Percentiles rank a stretch among this genome's conserved stretches.
Conservation (phyloP, 2,329 filamentous ascomycete species). For the Colletotrichum spaethianum region DNA sequence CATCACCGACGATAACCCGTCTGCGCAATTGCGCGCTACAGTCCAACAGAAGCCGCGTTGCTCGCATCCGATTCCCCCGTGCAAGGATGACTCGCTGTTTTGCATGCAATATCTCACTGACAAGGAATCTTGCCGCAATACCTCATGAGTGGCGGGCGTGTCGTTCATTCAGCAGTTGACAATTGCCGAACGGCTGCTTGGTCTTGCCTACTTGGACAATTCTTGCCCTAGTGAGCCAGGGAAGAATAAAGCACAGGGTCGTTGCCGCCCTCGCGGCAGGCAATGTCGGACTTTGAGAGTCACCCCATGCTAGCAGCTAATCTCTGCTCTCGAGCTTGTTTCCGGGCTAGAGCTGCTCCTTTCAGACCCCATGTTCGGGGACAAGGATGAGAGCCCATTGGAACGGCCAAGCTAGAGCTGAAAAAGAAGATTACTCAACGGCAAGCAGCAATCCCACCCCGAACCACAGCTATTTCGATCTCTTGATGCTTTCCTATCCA, state of each 20-base stretch:
- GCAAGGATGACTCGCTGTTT: neutral
- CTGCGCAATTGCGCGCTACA: conserved; percentile 9
- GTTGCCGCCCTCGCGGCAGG: conserved; percentile 3
- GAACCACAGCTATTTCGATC: conserved; percentile 15
- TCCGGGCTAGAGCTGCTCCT: neutral
- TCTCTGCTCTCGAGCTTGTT: neutral
- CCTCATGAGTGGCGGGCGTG: neutral
- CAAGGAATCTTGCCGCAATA: neutral
- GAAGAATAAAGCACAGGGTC: neutral
- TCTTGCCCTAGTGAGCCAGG: too few species aligned
- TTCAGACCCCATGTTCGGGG: conserved; percentile 11
- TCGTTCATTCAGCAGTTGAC: neutral
- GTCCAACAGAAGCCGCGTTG: neutral
- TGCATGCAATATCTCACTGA: neutral
- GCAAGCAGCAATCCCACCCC: conserved; percentile 5
- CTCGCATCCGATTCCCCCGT: neutral
- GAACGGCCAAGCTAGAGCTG: conserved; percentile 24
- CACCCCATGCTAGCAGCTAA: neutral
- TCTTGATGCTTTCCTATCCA: conserved; percentile 9
- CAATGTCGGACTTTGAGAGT: neutral
- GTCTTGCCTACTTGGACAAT: neutral
- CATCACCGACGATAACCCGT: conserved; percentile 6
- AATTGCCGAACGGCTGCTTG: neutral
- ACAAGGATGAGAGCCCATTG: conserved; percentile 4
- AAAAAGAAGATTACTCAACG: neutral